These are phyloP conservation scores for Vicia sativa DNA, from an alignment of 306 rosid genomes.

Conservation along the genomic window DNA sequence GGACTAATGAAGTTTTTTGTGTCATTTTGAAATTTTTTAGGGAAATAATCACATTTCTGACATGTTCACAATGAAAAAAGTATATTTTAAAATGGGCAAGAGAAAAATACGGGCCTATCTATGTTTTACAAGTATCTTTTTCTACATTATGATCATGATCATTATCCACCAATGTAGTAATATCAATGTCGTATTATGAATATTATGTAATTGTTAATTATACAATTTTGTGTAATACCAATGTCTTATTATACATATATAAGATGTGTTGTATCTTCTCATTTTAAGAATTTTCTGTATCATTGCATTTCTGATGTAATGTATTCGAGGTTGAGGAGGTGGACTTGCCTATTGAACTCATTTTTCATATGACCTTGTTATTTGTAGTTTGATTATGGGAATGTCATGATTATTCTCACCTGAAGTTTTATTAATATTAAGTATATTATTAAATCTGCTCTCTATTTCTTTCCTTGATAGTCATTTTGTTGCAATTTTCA, in stretches of 20 bases:
- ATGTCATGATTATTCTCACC: constrained; percentile 25
- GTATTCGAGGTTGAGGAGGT: constrained; percentile 18
- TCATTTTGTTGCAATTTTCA: constrained; percentile 25
- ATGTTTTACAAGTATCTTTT: not conserved
- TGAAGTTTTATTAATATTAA: constrained; percentile 11
- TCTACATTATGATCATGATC: not conserved
- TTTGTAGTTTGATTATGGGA: constrained; percentile 27
- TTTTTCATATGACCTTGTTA: constrained; percentile 13
- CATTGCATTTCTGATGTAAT: not conserved
- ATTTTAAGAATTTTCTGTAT: not conserved
- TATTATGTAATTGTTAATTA: not conserved
- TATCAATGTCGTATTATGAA: not conserved
- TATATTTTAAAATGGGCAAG: not conserved
- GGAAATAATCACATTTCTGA: not conserved
- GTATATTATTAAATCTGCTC: constrained; percentile 8
- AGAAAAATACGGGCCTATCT: not conserved
- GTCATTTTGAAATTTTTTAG: not conserved
- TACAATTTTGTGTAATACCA: not conserved
- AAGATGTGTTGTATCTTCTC: not conserved
- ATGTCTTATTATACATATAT: not conserved
- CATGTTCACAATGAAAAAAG: not conserved
- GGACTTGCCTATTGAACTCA: constrained; percentile 20
- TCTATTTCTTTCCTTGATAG: constrained; percentile 16
- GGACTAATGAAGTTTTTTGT: not conserved
- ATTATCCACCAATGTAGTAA: not conserved